Evolutionary conservation across 306 rosid species (phyloP), one percentile per base, ranked within the genome.

Genomic region (Astragalus membranaceus): DNA sequence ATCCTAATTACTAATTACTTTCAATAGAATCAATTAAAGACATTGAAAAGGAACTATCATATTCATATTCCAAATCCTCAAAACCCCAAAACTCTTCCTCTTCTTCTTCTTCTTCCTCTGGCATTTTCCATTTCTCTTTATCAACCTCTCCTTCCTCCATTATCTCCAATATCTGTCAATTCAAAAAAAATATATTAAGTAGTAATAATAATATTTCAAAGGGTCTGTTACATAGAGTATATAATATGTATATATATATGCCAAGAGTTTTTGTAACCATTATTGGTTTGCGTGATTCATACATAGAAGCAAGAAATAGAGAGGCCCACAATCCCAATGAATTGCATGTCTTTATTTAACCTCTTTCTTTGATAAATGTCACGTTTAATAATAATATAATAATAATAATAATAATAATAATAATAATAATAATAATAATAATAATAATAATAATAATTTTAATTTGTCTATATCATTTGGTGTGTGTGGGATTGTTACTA

Each of bases 51-150:
- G 96, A 83, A 74, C 80, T 84, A 55, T 89, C 90, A 77, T 72
- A 86, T 77, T 95, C 99, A 78, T 78, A 81, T 70, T 95, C 97
- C 23, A 95, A 49, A 76, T 91, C 96, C 72, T 89, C 97, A 82
- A 91, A 91, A 56, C 92, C 97, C 97, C 96, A 91, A 44, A 87
- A 87, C 56, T 87, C 95, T 17, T 88, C 96, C 26, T 86, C 86
- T 52, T 82, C 74, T 73, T 86, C 92, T 44, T 83, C 82, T 73
- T 85, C 95, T 35, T 86, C 92, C 79, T 87, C 97, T 58, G 91
- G 89, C 91, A 91, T 87, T 79, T 78, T 83, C 99, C 97, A 91
- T 29, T 80, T 84, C 79, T 91, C 97, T 23, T 46, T 43, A 56
- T 94, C 91, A 1, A 72, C 67, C 1, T 88, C 86, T 48, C 70